Evolutionary conservation across 164 flowering plant genomes (phyloP).

Genomic region (Liquidambar formosana): DNA sequence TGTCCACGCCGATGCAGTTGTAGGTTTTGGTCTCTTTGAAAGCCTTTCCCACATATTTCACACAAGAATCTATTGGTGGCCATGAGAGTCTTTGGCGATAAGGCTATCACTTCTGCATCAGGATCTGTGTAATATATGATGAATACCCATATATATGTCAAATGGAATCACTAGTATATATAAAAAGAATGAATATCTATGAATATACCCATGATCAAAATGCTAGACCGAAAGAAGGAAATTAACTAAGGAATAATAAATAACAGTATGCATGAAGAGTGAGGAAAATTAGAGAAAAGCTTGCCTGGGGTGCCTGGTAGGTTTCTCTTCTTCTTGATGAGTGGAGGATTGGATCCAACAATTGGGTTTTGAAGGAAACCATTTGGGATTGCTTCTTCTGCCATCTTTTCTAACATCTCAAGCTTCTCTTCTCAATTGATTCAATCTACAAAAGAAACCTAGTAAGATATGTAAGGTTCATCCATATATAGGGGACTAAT

Average conservation of each 20-base stretch:
- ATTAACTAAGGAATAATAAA: background rate
- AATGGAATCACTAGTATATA: constrained; percentile 1
- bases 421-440: constrained; percentile 6
- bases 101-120: constrained; percentile 87
- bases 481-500: background rate
- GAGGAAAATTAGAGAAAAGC: background rate
- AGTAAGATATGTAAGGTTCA: background rate
- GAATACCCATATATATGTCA: background rate
- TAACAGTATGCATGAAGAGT: no score
- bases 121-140: constrained; percentile 64
- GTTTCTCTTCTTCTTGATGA: constrained; percentile 75
- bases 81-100: constrained; percentile 94
- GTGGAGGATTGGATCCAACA: constrained; percentile 49
- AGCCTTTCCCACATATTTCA: constrained; percentile 95
- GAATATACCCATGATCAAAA: constrained; percentile 13
- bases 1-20: constrained; percentile 93
- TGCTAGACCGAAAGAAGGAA: background rate
- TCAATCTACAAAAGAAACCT: constrained; percentile 9
- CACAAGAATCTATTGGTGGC: constrained; percentile 94
- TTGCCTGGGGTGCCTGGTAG: constrained; percentile 86
- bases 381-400: constrained; percentile 49
- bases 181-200: background rate
- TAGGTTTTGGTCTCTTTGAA: constrained; percentile 90
- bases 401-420: constrained; percentile 41
- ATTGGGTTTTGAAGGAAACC: constrained; percentile 42